Percentiles rank a stretch among this genome's conserved stretches.
Conservation (phyloP, 176 grass and related monocot species). For the Carex kokanica region DNA sequence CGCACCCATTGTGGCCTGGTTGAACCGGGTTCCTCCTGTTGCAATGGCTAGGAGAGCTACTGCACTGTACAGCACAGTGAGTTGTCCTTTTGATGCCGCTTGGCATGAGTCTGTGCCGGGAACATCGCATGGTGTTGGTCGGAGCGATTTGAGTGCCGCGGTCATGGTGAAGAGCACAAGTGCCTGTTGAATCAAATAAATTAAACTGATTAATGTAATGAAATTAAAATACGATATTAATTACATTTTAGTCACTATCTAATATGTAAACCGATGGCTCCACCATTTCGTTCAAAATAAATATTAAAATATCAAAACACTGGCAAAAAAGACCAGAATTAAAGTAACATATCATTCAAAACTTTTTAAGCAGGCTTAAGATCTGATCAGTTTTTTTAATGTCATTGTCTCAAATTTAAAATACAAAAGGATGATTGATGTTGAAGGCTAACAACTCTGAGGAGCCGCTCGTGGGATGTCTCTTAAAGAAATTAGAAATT, state of each 20-base stretch:
- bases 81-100: constrained; percentile 31
- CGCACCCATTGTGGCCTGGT: constrained; percentile 66
- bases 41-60: constrained; percentile 46
- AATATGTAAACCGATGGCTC: background rate
- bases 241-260: background rate
- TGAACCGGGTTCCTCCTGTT: constrained; percentile 59
- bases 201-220: background rate
- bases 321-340: background rate
- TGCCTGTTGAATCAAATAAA: constrained; percentile 36
- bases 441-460: background rate
- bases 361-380: background rate
- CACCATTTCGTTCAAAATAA: background rate
- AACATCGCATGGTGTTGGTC: constrained; percentile 29
- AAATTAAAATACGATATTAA: background rate
- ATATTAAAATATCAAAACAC: background rate
- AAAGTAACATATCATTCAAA: background rate
- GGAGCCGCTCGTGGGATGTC: background rate
- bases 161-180: constrained; percentile 60
- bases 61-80: constrained; percentile 40
- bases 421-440: background rate
- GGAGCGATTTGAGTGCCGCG: constrained; percentile 33
- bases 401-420: background rate
- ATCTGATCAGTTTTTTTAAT: background rate
- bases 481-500: background rate
- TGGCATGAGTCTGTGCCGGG: constrained; percentile 24